phyloP scores from a whole-genome alignment of 768 basidiomycete genomes.

The Boletus huronensis region DNA sequence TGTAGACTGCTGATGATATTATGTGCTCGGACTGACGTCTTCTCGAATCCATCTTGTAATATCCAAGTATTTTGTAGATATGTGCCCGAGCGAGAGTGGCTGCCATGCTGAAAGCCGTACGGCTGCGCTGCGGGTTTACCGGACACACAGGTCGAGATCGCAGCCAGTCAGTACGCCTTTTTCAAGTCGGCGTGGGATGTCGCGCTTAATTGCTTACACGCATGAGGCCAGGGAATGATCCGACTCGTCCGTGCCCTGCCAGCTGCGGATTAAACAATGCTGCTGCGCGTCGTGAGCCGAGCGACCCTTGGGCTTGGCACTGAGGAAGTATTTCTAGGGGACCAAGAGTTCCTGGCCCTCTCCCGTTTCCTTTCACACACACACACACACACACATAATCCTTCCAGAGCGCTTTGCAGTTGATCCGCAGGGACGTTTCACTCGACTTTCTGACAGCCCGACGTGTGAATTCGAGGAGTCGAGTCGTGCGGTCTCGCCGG shows the following conservation, averaged over 20 bases:
- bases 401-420: neutral
- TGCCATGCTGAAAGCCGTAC: too few relatives aligned
- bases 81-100: too few relatives aligned
- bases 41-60: too few relatives aligned
- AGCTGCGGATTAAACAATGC: neutral
- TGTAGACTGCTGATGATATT: too few relatives aligned
- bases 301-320: neutral
- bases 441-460: neutral
- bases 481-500: neutral
- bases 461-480: neutral
- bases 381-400: too few relatives aligned
- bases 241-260: neutral
- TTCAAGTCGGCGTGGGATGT: too few relatives aligned
- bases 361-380: neutral
- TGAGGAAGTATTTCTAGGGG: slow-evolving; percentile 3
- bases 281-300: neutral
- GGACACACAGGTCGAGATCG: too few relatives aligned
- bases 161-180: too few relatives aligned
- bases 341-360: neutral
- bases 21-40: too few relatives aligned
- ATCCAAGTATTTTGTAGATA: too few relatives aligned
- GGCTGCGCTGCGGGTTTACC: too few relatives aligned
- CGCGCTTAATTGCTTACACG: too few relatives aligned
- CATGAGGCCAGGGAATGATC: neutral
- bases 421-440: neutral